A percentile compares a stretch with the other conserved stretches of the same genome.
Evolutionary conservation across 2,329 filamentous ascomycete species (phyloP).

Genomic region (Penicillium sp.): DNA sequence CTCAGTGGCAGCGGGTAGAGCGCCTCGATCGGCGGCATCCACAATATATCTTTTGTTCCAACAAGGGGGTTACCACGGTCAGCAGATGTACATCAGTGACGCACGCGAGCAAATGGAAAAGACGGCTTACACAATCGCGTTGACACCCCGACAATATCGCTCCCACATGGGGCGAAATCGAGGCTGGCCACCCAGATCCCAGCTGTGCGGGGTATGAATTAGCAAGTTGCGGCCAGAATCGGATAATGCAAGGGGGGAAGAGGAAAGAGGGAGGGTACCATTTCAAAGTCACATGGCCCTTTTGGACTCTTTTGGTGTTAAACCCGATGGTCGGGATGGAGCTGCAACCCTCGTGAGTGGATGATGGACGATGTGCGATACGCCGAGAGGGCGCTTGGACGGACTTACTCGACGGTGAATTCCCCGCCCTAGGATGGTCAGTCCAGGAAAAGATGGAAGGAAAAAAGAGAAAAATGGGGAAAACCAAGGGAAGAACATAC

Average conservation of each 20-base stretch:
- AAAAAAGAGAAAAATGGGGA: not conserved
- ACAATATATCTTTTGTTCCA: conserved; percentile 73
- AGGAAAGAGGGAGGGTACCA: conserved; percentile 60
- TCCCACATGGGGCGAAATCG: conserved; percentile 99
- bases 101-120: not conserved
- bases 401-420: conserved; percentile 94
- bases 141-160: conserved; percentile 94
- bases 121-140: conserved; percentile 78
- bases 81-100: not conserved
- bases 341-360: conserved; percentile 58
- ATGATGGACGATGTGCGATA: not conserved
- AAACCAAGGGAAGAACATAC: conserved; percentile 63
- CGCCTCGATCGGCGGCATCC: conserved; percentile 84
- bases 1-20: conserved; percentile 83
- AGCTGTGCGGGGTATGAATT: conserved; percentile 60
- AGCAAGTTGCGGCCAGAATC: conserved; percentile 7
- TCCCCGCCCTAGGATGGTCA: conserved; percentile 76
- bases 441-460: conserved; percentile 15
- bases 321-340: conserved; percentile 98
- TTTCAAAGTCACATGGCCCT: conserved; percentile 96
- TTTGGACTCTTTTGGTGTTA: conserved; percentile 98
- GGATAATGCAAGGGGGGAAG: not conserved
- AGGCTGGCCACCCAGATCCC: conserved; percentile 97
- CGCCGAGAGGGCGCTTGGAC: conserved; percentile 11
- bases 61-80: not conserved